Base-by-base conservation (phyloP, 352 stramenopile genomes). In the Pythium coloratum region DNA sequence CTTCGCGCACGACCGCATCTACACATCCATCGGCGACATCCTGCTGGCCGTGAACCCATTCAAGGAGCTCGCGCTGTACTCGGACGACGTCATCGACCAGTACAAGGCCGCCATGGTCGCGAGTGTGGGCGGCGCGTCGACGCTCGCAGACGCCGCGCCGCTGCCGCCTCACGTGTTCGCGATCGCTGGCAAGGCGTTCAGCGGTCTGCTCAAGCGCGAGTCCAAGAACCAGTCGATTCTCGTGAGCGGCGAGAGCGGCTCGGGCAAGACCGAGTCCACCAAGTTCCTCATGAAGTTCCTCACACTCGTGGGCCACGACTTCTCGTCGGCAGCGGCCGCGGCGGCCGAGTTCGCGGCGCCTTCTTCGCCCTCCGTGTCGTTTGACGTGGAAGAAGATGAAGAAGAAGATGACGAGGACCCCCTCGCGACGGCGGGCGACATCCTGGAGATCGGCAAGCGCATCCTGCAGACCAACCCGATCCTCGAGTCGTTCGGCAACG, bases 201-300 rank as follows among this genome's bases (percentile, higher is more conserved):
- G 80, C 9, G 84, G 85, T 0, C 64, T 97, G 28, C 74, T 89
- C 16, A 77, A 81, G 55, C 64, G 68, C 8, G 66, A 86, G 26
- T 72, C 76, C 62, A 82, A 75, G 51, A 96, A 95, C 77, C 95
- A 98, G 73, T 96, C 89, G 32, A 97, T 98, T 66, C 72, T 98
- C 10, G 94, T 98, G 1, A 97, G 86, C 59, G 95, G 95, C 56
- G 95, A 98, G 64, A 95, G 80, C 44, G 94, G 94, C 44, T 96
- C 94, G 38, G 96, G 96, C 64, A 99, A 99, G 70, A 99, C 95
- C 14, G 96, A 98, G 78, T 97, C 90, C 32, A 97, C 96, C 64
- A 99, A 99, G 74, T 97, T 98, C 76, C 82, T 98, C 18, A 98
- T 99, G 93, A 91, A 97, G 54, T 97, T 98, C 78, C 77, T 99